phyloP scores from a whole-genome alignment of 495 filamentous ascomycete species.

The Lasiosphaeria miniovina region DNA sequence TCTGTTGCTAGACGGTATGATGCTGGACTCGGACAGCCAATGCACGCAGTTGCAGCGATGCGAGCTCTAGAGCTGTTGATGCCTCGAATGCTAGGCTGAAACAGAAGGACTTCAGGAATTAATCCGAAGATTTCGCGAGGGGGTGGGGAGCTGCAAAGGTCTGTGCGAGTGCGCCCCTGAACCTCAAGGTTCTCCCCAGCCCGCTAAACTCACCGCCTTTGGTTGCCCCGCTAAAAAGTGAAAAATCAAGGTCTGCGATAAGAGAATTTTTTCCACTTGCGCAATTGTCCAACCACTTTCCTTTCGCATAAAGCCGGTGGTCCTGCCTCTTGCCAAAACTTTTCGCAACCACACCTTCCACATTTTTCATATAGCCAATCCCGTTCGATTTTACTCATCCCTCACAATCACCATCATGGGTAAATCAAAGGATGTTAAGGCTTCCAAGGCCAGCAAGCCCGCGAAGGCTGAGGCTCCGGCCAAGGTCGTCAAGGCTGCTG shows the following conservation, averaged over 20 bases:
- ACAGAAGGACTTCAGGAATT: not conserved
- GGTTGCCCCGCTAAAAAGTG: conserved; percentile 17
- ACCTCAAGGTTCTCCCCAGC: not conserved
- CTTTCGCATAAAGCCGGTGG: conserved; percentile 20
- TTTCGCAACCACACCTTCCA: conserved; percentile 8
- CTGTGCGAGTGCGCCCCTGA: not conserved
- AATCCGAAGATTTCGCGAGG: too few species aligned
- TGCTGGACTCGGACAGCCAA: not conserved
- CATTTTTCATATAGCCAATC: conserved; percentile 22
- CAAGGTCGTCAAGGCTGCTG: conserved; percentile 49
- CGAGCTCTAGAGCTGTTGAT: not conserved
- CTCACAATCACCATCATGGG: conserved; percentile 43
- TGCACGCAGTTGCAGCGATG: not conserved
- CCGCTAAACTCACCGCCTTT: conserved; percentile 11
- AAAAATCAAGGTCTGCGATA: conserved; percentile 20
- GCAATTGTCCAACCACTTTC: conserved; percentile 24
- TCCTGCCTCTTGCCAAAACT: conserved; percentile 18
- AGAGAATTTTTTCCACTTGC: conserved; percentile 14
- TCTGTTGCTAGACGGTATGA: not conserved
- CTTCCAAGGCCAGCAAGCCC: conserved; percentile 48
- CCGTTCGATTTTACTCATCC: conserved; percentile 8
- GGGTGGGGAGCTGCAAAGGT: not conserved
- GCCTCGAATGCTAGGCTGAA: not conserved
- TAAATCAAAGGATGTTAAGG: conserved; percentile 53
- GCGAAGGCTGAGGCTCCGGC: conserved; percentile 34